Evolutionary conservation across 1,139 yeast species (phyloP), one percentile per base, ranked within the genome.

Genomic region (Schizosaccharomyces versatilis): DNA sequence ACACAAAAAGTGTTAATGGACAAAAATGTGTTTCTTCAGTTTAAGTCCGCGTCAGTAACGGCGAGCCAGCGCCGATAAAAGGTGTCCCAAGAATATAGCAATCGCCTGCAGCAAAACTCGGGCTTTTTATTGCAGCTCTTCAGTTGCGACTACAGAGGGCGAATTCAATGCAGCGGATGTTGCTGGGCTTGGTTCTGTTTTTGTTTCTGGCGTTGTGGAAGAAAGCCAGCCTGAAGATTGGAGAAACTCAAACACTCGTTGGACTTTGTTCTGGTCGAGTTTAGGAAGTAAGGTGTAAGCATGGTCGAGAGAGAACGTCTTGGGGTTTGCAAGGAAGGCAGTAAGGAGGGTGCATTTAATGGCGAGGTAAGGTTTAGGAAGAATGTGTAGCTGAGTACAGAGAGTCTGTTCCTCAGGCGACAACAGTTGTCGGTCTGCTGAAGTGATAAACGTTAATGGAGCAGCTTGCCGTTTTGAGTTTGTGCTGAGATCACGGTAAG

Each of bases 311-410:
- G 84, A 84, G 63, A 90, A 68, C 6, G 75, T 69, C 7, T 97
- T 97, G 52, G 94, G 94, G 51, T 84, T 81, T 60, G 84, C 79
- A 44, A 88, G 71, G 38, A 94, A 78, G 65, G 88, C 96, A 62
- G 93, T 77, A 73, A 90, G 85, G 57, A 90, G 69, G n/a, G 86
- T 80, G 65, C 85, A 94, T 65, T 90, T 90, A 60, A 90, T 84
- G 1, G 94, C 95, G 60, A 93, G 71, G 64, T 88, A 90, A 1
- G 97, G 95, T 65, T 90, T 90, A 10, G 99, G 98, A 58, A 83
- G 69, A 10, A 93, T 81, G 60, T 94, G 78, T 59, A 90, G 72
- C 53, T 80, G 84, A 5, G 88, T 75, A 69, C 98, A 93, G 51
- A 93, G 69, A 58, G 78, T 79, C 65, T 82, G 90, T 66, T 90